Evolutionary conservation across 2,329 filamentous ascomycete species (phyloP).

Genomic region (Ascochyta lentis): DNA sequence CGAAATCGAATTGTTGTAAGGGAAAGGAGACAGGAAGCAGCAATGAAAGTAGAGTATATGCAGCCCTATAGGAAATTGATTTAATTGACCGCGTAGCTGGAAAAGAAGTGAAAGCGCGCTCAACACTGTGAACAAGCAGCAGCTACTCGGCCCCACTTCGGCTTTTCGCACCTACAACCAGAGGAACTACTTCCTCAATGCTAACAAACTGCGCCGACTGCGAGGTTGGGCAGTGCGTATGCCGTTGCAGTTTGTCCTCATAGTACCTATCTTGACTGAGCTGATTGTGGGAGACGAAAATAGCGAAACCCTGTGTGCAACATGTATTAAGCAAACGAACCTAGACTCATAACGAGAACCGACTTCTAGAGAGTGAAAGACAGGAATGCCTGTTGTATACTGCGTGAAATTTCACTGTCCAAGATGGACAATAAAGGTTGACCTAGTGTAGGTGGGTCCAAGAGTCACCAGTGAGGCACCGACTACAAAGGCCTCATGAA

Average conservation of each 20-base stretch:
- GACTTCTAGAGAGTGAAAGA: not conserved
- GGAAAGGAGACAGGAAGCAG: not conserved
- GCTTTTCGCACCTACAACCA: too few relatives aligned
- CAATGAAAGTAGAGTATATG: not conserved
- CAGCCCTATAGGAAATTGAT: not conserved
- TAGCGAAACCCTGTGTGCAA: not conserved
- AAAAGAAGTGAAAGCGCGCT: not conserved
- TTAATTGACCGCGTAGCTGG: not conserved
- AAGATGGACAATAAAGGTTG: too few relatives aligned
- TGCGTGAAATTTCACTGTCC: too few relatives aligned
- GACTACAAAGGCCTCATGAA: too few relatives aligned
- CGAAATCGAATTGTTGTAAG: not conserved
- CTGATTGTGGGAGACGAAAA: not conserved
- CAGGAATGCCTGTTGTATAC: not conserved
- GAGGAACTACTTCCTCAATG: too few relatives aligned
- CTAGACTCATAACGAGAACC: not conserved
- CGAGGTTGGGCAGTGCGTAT: not conserved
- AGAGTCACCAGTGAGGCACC: too few relatives aligned
- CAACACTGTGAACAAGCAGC: not conserved
- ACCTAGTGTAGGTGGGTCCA: too few relatives aligned
- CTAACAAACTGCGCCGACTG: not conserved
- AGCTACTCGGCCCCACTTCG: not conserved
- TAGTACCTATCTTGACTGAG: not conserved
- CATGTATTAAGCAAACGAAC: not conserved
- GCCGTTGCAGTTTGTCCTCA: not conserved